Evolutionary conservation across 768 basidiomycete species (phyloP), one percentile per base, ranked within the genome.

Genomic region (Heimioporus sp.): DNA sequence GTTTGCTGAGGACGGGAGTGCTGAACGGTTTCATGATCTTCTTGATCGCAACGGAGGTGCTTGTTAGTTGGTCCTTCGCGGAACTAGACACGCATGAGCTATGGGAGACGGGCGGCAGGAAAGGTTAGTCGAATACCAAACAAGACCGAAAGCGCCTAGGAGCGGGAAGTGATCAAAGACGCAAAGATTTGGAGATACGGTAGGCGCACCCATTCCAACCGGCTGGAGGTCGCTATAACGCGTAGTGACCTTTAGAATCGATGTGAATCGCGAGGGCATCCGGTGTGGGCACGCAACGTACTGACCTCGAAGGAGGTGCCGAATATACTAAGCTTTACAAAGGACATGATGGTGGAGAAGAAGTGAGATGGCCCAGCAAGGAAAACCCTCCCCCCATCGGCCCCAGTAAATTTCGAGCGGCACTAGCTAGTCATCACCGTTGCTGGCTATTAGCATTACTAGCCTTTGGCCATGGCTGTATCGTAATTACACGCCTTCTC

Each of bases 1-100:
- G 80, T 75, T 98, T 98, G 72, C 87, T 88, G 62, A 99, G 79
- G n/a, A 99, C 97, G 17, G 97, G 95, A 7, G 97, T 98, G 68
- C 89, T 91, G 76, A 99, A 99, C 8, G 97, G 97, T 72, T 99
- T 99, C 96, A 98, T 98, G 78, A 98, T 99, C 85, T 98, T 98
- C 83, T 99, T 99, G 77, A 99, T 95, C 65, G 97, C 97, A 51
- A 96, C 95, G 16, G 92, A 90, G 42, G 92, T 83, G 38, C 85
- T 89, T 10, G 93, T 96, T 49, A 98, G 82, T 72, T 98, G 95
- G 70, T 96, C 91, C 71, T 94, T 95, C 32, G 92, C 89, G 16
- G 93, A 95, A 64, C 94, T 96, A 60, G 37, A 52, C 35, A 48
- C 16, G 31, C 37, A 48, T 68, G 46, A 68, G 58, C 31, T 17